Evolutionary conservation across 169 alveolate species (phyloP), one percentile per base, ranked within the genome.

Genomic region (Cryptosporidium sp.): DNA sequence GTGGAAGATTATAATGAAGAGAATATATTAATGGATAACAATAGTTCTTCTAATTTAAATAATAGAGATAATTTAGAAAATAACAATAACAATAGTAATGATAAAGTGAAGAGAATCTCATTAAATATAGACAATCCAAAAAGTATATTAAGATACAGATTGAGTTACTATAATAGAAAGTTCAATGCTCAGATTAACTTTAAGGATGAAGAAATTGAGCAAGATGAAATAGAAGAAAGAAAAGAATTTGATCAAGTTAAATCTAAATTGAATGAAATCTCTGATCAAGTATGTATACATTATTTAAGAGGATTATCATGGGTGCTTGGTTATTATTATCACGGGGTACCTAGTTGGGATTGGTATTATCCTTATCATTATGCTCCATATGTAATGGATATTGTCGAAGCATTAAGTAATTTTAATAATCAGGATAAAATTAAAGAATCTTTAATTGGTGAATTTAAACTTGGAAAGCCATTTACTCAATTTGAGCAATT

Each of bases 281-380:
- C 89, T 3, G 75, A 65, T 45, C 55, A 65, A 29, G 74, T 80
- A 7, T 85, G 93, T 23, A 71, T 71, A 69, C 84, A 94, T 43
- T 98, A 98, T 91, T 91, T 98, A 45, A 98, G 98, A 93, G 99
- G 99, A 37, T 86, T 98, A 48, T 96, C 97, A 59, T 98, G 99
- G 99, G 98, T 96, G 23, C 86, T 96, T 61, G 65, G 91, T 23
- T 95, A 96, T 86, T 96, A 96, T 84, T 96, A 94, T 85, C 96
- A 95, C 86, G 99, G 99, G 29, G 97, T 98, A 50, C 95, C 95
- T 61, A 94, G 98, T 93, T 98, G 99, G 99, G 97, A 96, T 68
- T 98, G 99, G 99, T 98, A 91, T 94, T 98, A 97, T 92, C 99
- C 99, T 26, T 98, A 93, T 92, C 99, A 98, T 93, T 98, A 98